Conservation (phyloP, 2,329 filamentous ascomycete species). For the Phaeophleospora eucalypticola region DNA sequence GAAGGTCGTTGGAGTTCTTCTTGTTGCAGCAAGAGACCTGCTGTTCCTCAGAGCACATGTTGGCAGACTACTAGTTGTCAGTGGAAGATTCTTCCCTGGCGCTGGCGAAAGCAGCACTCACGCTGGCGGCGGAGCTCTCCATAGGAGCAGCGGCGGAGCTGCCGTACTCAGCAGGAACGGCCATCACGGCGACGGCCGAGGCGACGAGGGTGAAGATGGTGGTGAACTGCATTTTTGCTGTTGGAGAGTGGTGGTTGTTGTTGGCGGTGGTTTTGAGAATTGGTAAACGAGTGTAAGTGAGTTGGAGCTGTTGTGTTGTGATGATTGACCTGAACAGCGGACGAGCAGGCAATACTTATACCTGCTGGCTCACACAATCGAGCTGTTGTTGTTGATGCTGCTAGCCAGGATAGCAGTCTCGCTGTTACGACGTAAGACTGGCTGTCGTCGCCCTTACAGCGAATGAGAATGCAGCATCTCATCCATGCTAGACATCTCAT, state of each 20-base stretch:
- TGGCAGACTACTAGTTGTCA: too few relatives aligned
- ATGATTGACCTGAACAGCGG: not conserved
- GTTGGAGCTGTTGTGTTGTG: not conserved
- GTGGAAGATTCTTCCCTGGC: not conserved
- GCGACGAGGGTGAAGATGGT: not conserved
- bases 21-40: not conserved
- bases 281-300: not conserved
- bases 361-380: not conserved
- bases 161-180: not conserved
- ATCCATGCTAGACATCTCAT: too few relatives aligned
- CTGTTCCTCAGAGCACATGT: not conserved
- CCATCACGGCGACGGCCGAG: not conserved
- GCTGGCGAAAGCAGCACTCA: not conserved
- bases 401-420: too few relatives aligned
- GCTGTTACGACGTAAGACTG: not conserved
- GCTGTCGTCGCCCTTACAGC: too few relatives aligned
- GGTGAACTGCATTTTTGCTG: not conserved
- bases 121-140: not conserved
- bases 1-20: not conserved
- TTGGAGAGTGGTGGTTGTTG: not conserved
- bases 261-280: not conserved
- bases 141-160: not conserved
- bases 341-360: not conserved
- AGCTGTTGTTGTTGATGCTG: too few relatives aligned
- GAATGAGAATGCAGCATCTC: too few relatives aligned